phyloP scores from a whole-genome alignment of 23 red algal genomes.

The Agarophyton chilense region DNA sequence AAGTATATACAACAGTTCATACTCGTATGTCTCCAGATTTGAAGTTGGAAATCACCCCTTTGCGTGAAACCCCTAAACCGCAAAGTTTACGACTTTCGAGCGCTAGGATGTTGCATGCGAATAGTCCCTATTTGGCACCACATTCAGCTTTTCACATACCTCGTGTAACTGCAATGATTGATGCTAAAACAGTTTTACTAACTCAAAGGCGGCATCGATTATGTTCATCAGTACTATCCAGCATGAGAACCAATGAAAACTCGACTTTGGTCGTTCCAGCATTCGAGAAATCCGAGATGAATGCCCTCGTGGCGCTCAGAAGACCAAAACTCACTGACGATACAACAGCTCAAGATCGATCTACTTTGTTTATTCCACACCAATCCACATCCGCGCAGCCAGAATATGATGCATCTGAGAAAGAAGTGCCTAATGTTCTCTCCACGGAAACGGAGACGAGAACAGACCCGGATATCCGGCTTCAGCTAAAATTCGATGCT shows the following conservation, averaged over 20 bases:
- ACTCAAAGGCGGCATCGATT: constrained; percentile 26
- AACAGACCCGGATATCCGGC: constrained; percentile 49
- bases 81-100: constrained; percentile 41
- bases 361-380: background rate
- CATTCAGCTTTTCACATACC: constrained; percentile 41
- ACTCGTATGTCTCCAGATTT: constrained; percentile 56
- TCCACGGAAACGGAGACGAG: background rate
- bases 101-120: constrained; percentile 55
- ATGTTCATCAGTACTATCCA: background rate
- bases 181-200: constrained; percentile 48
- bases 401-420: background rate
- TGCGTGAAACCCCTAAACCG: constrained; percentile 30
- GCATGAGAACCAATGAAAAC: background rate
- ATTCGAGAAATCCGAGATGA: constrained; percentile 1
- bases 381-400: background rate
- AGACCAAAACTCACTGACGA: background rate
- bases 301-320: background rate
- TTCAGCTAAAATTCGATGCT: constrained; percentile 43
- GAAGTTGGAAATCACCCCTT: constrained; percentile 52
- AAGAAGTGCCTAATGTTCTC: background rate
- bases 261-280: background rate
- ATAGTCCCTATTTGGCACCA: constrained; percentile 23
- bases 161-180: constrained; percentile 49
- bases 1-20: constrained; percentile 46
- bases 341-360: background rate